These are phyloP conservation scores for Xenoacremonium recifei DNA, from an alignment of 2,329 filamentous ascomycete genomes.

Conservation along the genomic window DNA sequence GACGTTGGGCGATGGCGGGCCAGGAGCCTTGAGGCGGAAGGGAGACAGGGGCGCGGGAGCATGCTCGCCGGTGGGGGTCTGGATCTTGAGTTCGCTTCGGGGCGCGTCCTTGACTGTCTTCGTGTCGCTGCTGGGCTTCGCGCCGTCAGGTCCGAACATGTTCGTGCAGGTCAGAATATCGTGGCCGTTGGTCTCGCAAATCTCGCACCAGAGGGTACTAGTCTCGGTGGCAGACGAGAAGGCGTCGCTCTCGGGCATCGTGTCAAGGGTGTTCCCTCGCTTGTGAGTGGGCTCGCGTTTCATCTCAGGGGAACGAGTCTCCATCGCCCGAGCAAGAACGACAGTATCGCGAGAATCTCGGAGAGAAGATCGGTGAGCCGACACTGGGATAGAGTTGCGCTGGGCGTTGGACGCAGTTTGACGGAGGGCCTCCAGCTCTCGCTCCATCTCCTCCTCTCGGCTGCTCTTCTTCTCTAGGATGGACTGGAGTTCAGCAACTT, in stretches of 20 bases:
- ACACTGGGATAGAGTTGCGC: constrained; percentile 37
- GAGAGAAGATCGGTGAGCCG: constrained; percentile 52
- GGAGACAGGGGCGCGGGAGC: constrained; percentile 57
- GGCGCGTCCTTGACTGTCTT: constrained; percentile 33
- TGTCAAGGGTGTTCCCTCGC: constrained; percentile 58
- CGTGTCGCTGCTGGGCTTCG: constrained; percentile 30
- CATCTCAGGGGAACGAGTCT: constrained; percentile 42
- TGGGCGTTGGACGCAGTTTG: constrained; percentile 9
- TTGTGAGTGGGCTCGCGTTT: constrained; percentile 38
- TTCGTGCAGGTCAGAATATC: constrained; percentile 93
- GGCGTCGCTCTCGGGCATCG: constrained; percentile 69
- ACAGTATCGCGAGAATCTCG: constrained; percentile 68
- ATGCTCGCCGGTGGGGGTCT: constrained; percentile 44
- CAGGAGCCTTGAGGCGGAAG: constrained; percentile 43
- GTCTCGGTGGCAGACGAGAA: constrained; percentile 71
- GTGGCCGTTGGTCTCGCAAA: constrained; percentile 88
- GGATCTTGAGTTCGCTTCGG: constrained; percentile 37
- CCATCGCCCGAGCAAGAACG: constrained; percentile 52
- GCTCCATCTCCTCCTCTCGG: constrained; percentile 83
- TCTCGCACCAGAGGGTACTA: constrained; percentile 85
- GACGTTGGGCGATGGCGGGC: constrained; percentile 36
- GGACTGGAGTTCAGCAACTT: constrained; percentile 74
- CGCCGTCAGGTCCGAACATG: constrained; percentile 64
- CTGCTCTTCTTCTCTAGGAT: constrained; percentile 69
- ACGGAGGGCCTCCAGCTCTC: constrained; percentile 70